Evolutionary conservation across 441 rosid species (phyloP), one percentile per base, ranked within the genome.

Genomic region (Iberis amara): DNA sequence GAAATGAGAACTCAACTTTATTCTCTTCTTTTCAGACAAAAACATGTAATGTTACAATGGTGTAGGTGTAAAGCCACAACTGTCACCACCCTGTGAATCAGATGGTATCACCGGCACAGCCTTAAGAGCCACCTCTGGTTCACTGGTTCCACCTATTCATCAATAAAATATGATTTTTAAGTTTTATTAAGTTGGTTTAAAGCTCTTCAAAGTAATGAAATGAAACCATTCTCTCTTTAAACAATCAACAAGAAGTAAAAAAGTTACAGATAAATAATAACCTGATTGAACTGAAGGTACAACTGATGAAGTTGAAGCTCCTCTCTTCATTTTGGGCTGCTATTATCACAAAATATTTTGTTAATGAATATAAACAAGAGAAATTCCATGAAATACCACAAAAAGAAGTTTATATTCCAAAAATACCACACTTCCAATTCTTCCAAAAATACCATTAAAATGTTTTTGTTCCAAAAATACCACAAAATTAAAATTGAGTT

Each of bases 251-350:
- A 13, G 33, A 35, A 14, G 39, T 6, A 40, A n/a, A 6, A 9
- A 3, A n/a, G 5, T 28, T 36, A n/a, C 53, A 52, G 41, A 32
- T 42, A 57, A 13, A 44, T 14, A 80, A 57, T 58, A 33, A 89
- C 97, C 91, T 69, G 84, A 57, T 64, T 74, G 76, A 56, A 69
- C 26, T 18, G 73, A 46, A 51, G 76, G 47, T 7, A 63, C 61
- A 14, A 42, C 59, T 11, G 78, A 31, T 23, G 79, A 54, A 47
- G 70, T 63, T 55, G 82, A 74, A 7, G 77, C 68, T 39, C 86
- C 92, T 66, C 84, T 90, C 68, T 81, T 90, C 73, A 76, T 59
- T 79, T 81, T 90, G 52, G 79, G 68, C 98, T 87, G 79, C 68
- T 43, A 65, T 12, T 40, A 11, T 32, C 55, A 68, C 52, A 48